Evolutionary conservation across 140 eudicot species (phyloP), one percentile per base, ranked within the genome.

Genomic region (Senecio squalidus): DNA sequence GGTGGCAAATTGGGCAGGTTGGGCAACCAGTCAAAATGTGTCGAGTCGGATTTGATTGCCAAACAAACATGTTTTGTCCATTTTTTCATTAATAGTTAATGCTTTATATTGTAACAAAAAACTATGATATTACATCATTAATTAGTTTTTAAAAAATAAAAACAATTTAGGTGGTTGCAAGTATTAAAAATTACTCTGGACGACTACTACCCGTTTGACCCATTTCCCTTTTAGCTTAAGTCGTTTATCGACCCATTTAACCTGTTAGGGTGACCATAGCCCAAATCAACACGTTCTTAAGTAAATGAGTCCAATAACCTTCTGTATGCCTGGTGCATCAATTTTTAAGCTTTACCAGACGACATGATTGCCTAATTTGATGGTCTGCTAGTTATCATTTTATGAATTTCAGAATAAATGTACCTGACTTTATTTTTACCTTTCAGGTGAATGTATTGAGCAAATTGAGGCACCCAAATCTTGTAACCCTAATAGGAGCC

Each of bases 381-480:
- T 47, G 23, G 9, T 18, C 56, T 46, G 45, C 55, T 20, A 18
- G 30, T 45, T 58, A 29, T 29, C 27, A 23, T 58, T 15, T 23
- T 40, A 14, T 10, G 34, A 14, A 40, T 3, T 59, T 41, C 50
- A 39, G 5, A 36, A 24, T 15, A 27, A 18, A 40, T 28, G 23
- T 23, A 45, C 22, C 39, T 56, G n/a, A 46, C 47, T 53, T 71
- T 55, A 31, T 54, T 58, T 15, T 9, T 14, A 49, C 30, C 20
- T 60, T 25, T 53, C 70, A 87, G 98, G 96, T 92, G 29, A 83
- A 84, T 9, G 73, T 92, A 70, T 70, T 92, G 75, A 92, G 96
- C 69, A 92, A 69, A 78, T 40, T 92, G 54, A 72, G 96, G 76
- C 98, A 90, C 70, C 97, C 95, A 40, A 90, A 90, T 77, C 76